Evolutionary conservation across 2,329 filamentous ascomycete species (phyloP).

Genomic region (Phialophora macrospora): DNA sequence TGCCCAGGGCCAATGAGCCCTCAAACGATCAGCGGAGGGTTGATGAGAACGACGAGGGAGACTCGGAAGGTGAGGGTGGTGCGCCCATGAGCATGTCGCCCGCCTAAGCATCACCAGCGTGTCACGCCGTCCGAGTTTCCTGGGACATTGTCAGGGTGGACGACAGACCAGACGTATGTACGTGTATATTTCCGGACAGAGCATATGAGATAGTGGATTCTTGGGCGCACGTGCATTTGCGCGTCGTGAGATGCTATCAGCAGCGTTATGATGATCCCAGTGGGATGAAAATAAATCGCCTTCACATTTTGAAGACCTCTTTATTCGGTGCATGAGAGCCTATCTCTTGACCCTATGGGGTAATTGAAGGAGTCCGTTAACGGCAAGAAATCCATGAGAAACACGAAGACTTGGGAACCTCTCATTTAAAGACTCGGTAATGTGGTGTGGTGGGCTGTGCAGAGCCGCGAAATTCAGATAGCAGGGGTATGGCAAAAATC

Average conservation of each 20-base stretch:
- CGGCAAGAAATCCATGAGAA: background rate
- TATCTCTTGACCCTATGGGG: background rate
- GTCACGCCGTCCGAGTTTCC: background rate
- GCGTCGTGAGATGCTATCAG: background rate
- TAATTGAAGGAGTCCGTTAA: background rate
- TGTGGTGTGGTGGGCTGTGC: too few species aligned
- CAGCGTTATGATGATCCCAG: background rate
- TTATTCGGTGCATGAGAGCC: background rate
- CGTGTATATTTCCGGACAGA: constrained; percentile 8
- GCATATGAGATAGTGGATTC: constrained; percentile 8
- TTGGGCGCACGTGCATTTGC: background rate
- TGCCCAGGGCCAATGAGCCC: background rate
- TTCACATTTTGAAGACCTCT: background rate
- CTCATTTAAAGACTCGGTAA: background rate
- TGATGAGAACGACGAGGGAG: constrained; percentile 27
- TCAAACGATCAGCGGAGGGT: background rate
- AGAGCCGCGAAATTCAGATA: background rate
- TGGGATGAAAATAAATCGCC: background rate
- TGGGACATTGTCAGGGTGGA: background rate
- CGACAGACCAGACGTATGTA: constrained; percentile 1
- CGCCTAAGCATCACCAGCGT: background rate
- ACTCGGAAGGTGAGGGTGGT: constrained; percentile 38
- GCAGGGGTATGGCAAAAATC: background rate
- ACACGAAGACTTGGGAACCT: background rate
- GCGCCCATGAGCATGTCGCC: constrained; percentile 40